Base-by-base conservation (phyloP, 805 yeast species). In the Candida multigemmis region DNA sequence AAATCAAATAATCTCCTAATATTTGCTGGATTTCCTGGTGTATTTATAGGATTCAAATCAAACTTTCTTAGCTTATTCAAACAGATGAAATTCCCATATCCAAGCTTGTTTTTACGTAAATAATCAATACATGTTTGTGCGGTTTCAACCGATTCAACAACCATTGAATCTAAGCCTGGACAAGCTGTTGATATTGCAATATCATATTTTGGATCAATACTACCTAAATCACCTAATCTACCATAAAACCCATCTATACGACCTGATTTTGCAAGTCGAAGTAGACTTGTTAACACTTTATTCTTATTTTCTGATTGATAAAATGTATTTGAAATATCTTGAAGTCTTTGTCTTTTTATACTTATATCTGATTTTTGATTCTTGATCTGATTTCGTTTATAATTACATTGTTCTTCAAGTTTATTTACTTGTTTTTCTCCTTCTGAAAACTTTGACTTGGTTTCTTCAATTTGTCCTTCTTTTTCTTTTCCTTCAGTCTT, bases 171-270 rank as follows among this genome's bases (percentile, higher is more conserved):
- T 31, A 91, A 61, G 6, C 87, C 77, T 1, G 94, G 86, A 38
- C 91, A 85, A 0, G 96, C 97, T 0, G 97, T 91, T 0, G 97
- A 86, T 6, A 91, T 74, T 0, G 98, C 98, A 27, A 86, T 71
- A 53, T 93, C 97, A 48, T 81, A 91, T 42, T 72, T 69, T 37
- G 80, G 83, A 47, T 85, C 95, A 36, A 91, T 91, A 2, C 70
- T 67, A n/a, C 96, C 99, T 23, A 91, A 58, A 40, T 85, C 94
- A 11, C 98, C 99, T 10, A 91, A 57, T 35, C 96, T 65, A 0
- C 97, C 98, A 47, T 83, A 67, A 40, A 89, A 83, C 0, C 97
- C 98, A 5, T 60, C 58, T 14, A 93, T 70, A 41, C 94, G 67
- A 5, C 96, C 96, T 3, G 91, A 68, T 30, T 76, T 74, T 31